phyloP scores from a whole-genome alignment of 352 stramenopile genomes.

The Pythium chondricola region DNA sequence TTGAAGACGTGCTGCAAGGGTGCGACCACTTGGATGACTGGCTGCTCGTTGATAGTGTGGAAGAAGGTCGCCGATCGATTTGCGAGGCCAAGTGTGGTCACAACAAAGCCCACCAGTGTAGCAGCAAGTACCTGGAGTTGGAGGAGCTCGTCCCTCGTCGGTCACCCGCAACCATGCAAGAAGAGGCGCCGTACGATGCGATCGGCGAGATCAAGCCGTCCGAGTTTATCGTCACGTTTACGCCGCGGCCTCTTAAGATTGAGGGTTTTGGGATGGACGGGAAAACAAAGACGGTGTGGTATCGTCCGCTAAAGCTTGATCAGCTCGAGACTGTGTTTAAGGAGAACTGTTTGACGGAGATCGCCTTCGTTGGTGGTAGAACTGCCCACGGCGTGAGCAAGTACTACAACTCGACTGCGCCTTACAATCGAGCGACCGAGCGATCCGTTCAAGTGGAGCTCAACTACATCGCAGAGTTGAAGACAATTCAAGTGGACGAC shows the following conservation, averaged over 20 bases:
- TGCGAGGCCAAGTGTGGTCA: conserved; percentile 22
- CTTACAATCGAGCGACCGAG: conserved; percentile 23
- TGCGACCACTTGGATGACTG: conserved; percentile 28
- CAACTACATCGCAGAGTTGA: conserved; percentile 30
- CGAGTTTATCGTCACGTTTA: conserved; percentile 28
- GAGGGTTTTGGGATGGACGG: conserved; percentile 4
- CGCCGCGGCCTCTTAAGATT: conserved; percentile 24
- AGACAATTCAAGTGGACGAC: conserved; percentile 9
- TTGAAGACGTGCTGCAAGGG: conserved; percentile 6
- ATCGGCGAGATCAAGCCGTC: conserved; percentile 15
- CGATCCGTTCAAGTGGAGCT: conserved; percentile 25
- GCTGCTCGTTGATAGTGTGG: conserved; percentile 21
- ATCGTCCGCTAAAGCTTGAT: conserved; percentile 25
- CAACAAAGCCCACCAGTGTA: neutral
- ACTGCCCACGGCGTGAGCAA: conserved; percentile 45
- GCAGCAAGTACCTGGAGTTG: conserved; percentile 24
- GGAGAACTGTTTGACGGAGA: conserved; percentile 8
- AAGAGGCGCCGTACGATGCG: conserved; percentile 10
- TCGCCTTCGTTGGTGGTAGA: conserved; percentile 29
- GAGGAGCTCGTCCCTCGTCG: conserved; percentile 22
- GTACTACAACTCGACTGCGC: conserved; percentile 51
- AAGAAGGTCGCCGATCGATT: conserved; percentile 14
- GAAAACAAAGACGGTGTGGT: conserved; percentile 22
- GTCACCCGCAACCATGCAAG: neutral
- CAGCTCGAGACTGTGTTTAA: conserved; percentile 19